These are phyloP conservation scores for Monilinia fructicola DNA, from an alignment of 2,329 filamentous ascomycete genomes.

Conservation along the genomic window DNA sequence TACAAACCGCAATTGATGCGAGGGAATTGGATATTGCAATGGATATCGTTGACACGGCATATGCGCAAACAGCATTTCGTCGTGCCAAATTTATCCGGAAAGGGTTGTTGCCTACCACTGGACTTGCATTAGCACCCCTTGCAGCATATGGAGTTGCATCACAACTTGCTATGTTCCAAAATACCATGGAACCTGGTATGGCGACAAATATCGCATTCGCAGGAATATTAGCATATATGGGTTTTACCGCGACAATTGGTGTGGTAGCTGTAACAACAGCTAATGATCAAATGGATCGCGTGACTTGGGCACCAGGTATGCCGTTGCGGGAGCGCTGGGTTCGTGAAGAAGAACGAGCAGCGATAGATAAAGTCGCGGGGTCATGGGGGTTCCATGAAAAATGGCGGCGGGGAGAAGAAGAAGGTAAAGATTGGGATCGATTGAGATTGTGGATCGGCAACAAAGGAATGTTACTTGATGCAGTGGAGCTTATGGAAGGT, in stretches of 20 bases:
- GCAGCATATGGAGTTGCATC: slow-evolving; percentile 70
- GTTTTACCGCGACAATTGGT: slow-evolving; percentile 77
- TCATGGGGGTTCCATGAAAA: slow-evolving; percentile 89
- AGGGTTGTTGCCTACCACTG: slow-evolving; percentile 58
- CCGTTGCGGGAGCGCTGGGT: slow-evolving; percentile 81
- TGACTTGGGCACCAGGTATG: slow-evolving; percentile 84
- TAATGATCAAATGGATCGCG: slow-evolving; percentile 93
- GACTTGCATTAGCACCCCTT: slow-evolving; percentile 58
- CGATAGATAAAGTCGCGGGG: slow-evolving; percentile 79
- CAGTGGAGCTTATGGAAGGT: slow-evolving; percentile 85
- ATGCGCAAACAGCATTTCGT: slow-evolving; percentile 64
- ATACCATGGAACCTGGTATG: slow-evolving; percentile 71
- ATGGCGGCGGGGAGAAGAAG: slow-evolving; percentile 81
- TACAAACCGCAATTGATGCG: slow-evolving; percentile 75
- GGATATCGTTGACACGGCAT: slow-evolving; percentile 69
- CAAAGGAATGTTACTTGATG: slow-evolving; percentile 87
- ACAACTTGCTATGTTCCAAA: slow-evolving; percentile 65
- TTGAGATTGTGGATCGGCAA: slow-evolving; percentile 79
- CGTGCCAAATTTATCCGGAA: slow-evolving; percentile 66
- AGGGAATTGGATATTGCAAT: slow-evolving; percentile 78
- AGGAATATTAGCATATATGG: slow-evolving; percentile 79
- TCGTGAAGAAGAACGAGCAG: slow-evolving; percentile 84
- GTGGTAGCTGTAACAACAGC: slow-evolving; percentile 80
- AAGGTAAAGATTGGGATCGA: slow-evolving; percentile 84
- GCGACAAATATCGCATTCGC: slow-evolving; percentile 78